Conservation (phyloP, 2,329 filamentous ascomycete species). For the Ambrosiella cleistominuta region DNA sequence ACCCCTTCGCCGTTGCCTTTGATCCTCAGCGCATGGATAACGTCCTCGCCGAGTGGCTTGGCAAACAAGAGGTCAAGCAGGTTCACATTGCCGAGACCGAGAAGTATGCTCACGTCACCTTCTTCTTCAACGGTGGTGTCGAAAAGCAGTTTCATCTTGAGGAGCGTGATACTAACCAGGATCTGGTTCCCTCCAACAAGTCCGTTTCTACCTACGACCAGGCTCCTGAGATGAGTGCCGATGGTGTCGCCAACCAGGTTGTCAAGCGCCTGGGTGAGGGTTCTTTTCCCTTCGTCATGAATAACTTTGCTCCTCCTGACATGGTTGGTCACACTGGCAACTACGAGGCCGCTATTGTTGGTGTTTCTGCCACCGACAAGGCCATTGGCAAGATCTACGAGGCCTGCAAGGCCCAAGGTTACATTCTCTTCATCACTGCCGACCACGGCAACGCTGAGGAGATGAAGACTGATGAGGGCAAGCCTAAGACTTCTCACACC, state of each 20-base stretch:
- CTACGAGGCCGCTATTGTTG: slow-evolving; percentile 82
- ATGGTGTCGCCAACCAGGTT: slow-evolving; percentile 75
- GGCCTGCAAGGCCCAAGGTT: slow-evolving; percentile 80
- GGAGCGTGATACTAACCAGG: slow-evolving; percentile 64
- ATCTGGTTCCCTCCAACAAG: slow-evolving; percentile 75
- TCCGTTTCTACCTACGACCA: slow-evolving; percentile 83
- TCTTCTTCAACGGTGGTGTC: slow-evolving; percentile 98
- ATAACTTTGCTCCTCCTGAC: slow-evolving; percentile 98
- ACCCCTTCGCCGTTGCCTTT: slow-evolving; percentile 82
- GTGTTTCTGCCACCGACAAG: slow-evolving; percentile 72
- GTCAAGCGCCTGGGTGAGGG: slow-evolving; percentile 69
- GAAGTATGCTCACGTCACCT: slow-evolving; percentile 98
- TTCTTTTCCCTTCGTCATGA: slow-evolving; percentile 95
- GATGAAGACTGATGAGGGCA: slow-evolving; percentile 92
- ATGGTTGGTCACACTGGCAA: slow-evolving; percentile 99
- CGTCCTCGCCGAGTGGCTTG: slow-evolving; percentile 92
- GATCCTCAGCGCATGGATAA: slow-evolving; percentile 92
- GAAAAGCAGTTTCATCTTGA: slow-evolving; percentile 92
- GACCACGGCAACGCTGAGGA: slow-evolving; percentile 98
- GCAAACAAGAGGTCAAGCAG: slow-evolving; percentile 76
- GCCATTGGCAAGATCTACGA: slow-evolving; percentile 88
- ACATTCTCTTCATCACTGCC: slow-evolving; percentile 85
- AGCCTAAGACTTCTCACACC: slow-evolving; percentile 95
- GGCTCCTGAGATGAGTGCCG: slow-evolving; percentile 90
- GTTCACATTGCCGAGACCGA: slow-evolving; percentile 97